Base-by-base conservation (phyloP, 1,139 yeast species). In the Candida pseudoviswanathii region DNA sequence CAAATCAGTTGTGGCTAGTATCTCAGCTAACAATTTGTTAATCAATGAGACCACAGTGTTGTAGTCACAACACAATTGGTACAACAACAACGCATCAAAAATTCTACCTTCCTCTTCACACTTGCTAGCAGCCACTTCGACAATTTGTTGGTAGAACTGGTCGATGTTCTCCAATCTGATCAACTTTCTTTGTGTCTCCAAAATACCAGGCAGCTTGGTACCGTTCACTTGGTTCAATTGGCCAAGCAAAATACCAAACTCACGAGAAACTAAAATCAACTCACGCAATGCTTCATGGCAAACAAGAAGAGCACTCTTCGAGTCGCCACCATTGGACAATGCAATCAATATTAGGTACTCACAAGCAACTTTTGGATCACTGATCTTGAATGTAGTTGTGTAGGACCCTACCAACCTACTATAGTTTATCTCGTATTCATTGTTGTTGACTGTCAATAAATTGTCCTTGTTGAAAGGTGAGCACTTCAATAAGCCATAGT, bases 81-180 rank as follows among this genome's bases (percentile, higher is more conserved):
- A 94, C 50, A 94, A 75, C 49, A 89, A 73, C 51, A 95, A 80
- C 8, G 98, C 90, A 64, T 95, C 98, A 54, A 88, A 83, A 4
- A 85, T 78, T 60, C 97, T 80, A 3, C 98, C 98, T 63, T 91
- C 98, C 58, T 90, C 96, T 62, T 89, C 95, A 30, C 98, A 96
- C 58, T 83, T 84, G 46, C 79, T 77, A 1, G 98, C 98, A 27
- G 96, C 91, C 52, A 83, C 84, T 61, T 88, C 96, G 5, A 96
- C 84, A 43, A 94, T 90, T 51, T 82, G 82, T 46, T 62, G 67
- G 55, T 71, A 63, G 51, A 71, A 76, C 33, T 66, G 67, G 47
- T 80, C 78, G 46, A 90, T 68, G 57, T 84, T 78, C 5, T 73
- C 71, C 52, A 94, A 73, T 33, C 77, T 75, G 48, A 94, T 76